Evolutionary conservation across 352 stramenopile genomes (phyloP).

Genomic region (Poterioochromonas sp.): DNA sequence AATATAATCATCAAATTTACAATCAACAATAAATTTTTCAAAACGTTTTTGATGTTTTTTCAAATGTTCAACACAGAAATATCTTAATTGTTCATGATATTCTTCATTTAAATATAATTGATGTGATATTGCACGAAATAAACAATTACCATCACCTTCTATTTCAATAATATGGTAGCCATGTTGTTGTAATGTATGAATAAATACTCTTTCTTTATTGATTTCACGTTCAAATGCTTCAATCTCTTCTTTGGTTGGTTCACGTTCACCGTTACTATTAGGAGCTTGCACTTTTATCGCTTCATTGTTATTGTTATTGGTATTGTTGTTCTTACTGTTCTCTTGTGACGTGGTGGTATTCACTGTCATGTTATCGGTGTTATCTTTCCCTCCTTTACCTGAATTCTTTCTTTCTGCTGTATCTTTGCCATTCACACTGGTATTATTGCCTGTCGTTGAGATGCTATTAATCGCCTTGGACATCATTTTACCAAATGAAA

Average conservation of each 20-base stretch:
- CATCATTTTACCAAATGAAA: background rate
- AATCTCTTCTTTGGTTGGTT: constrained; percentile 18
- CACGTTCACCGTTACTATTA: too few species aligned
- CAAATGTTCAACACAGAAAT: constrained; percentile 21
- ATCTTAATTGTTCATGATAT: background rate
- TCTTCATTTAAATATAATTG: constrained; percentile 26
- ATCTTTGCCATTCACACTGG: background rate
- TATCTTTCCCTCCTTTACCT: background rate
- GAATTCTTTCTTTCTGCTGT: background rate
- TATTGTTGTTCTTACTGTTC: background rate
- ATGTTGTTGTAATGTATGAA: background rate
- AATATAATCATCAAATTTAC: constrained; percentile 27
- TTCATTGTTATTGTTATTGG: background rate
- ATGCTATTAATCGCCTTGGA: background rate
- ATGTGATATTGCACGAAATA: constrained; percentile 27
- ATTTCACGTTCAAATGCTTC: background rate
- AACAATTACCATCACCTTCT: constrained; percentile 31
- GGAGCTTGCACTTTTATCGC: background rate
- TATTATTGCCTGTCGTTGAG: background rate
- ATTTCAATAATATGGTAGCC: constrained; percentile 18
- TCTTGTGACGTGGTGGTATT: background rate
- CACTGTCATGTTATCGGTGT: background rate
- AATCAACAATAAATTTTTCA: background rate
- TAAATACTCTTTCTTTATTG: background rate
- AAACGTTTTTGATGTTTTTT: background rate